These are phyloP conservation scores for Plasmopara viticola DNA, from an alignment of 352 stramenopile genomes.

Conservation along the genomic window DNA sequence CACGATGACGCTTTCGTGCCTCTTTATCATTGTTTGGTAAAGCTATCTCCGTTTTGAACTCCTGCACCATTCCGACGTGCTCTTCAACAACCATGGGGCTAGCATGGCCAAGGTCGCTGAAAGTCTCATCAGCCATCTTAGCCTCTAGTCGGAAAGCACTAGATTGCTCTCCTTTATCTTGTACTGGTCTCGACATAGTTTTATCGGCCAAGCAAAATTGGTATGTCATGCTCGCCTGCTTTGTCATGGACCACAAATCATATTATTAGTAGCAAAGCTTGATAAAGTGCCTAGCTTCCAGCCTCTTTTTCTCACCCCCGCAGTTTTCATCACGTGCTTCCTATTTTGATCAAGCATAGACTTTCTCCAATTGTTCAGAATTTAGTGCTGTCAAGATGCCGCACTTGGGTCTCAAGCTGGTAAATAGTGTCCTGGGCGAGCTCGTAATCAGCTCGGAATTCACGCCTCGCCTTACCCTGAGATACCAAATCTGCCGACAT, in stretches of 20 bases:
- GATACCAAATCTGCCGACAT: conserved; percentile 34
- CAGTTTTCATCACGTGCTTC: not conserved
- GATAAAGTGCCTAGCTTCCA: not conserved
- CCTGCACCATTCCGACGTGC: not conserved
- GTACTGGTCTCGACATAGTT: not conserved
- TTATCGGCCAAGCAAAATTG: not conserved
- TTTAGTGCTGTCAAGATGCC: not conserved
- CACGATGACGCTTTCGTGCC: not conserved
- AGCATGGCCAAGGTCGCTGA: not conserved
- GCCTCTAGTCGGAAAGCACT: not conserved
- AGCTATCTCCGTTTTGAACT: not conserved
- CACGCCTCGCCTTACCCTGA: conserved; percentile 28
- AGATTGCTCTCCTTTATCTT: not conserved
- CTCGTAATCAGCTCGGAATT: conserved; percentile 32
- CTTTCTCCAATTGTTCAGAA: not conserved
- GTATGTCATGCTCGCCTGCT: not conserved
- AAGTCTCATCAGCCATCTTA: not conserved
- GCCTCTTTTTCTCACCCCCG: not conserved
- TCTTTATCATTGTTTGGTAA: not conserved
- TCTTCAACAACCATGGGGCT: not conserved
- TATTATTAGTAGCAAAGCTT: not conserved
- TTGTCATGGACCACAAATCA: not conserved
- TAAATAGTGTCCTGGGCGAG: conserved; percentile 30
- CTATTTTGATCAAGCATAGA: not conserved
- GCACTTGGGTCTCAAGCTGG: conserved; percentile 25